These are phyloP conservation scores for Verticillium isaacii DNA, from an alignment of 2,329 filamentous ascomycete genomes.

Conservation along the genomic window DNA sequence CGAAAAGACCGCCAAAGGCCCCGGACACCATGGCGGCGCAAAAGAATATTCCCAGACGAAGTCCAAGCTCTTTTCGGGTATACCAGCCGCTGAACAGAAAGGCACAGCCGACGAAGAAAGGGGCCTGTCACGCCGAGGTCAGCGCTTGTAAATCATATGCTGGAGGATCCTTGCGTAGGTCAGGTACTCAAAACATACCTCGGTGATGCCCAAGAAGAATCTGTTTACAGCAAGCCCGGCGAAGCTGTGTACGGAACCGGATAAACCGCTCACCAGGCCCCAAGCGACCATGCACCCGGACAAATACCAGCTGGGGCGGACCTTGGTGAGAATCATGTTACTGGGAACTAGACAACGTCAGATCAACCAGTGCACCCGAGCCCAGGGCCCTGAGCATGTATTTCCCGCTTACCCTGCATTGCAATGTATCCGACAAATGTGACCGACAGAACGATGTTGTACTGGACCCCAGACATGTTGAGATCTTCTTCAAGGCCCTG, in stretches of 20 bases:
- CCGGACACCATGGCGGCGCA: slow-evolving; percentile 27
- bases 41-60: slow-evolving; percentile 15
- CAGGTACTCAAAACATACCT: slow-evolving; percentile 4
- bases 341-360: slow-evolving; percentile 30
- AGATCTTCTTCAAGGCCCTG: slow-evolving; percentile 39
- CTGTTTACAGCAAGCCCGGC: slow-evolving; percentile 12
- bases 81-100: slow-evolving; percentile 15
- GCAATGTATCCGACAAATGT: slow-evolving; percentile 29
- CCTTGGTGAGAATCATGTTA: slow-evolving; percentile 39
- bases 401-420: slow-evolving; percentile 19
- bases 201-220: slow-evolving; percentile 16
- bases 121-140: slow-evolving; percentile 2
- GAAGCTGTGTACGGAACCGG: slow-evolving; percentile 13
- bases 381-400: not conserved
- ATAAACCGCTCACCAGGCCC: slow-evolving; percentile 19
- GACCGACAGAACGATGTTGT: slow-evolving; percentile 27
- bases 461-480: slow-evolving; percentile 29
- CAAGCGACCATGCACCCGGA: slow-evolving; percentile 17
- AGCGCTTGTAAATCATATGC: not conserved
- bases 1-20: slow-evolving; percentile 22
- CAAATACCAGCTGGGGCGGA: slow-evolving; percentile 36
- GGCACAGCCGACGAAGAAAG: slow-evolving; percentile 12
- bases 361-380: not conserved
- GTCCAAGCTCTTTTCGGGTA: slow-evolving; percentile 10
- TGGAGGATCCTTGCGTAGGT: not conserved